phyloP scores from a whole-genome alignment of 2,329 filamentous ascomycete genomes.

The Apiospora koreana region DNA sequence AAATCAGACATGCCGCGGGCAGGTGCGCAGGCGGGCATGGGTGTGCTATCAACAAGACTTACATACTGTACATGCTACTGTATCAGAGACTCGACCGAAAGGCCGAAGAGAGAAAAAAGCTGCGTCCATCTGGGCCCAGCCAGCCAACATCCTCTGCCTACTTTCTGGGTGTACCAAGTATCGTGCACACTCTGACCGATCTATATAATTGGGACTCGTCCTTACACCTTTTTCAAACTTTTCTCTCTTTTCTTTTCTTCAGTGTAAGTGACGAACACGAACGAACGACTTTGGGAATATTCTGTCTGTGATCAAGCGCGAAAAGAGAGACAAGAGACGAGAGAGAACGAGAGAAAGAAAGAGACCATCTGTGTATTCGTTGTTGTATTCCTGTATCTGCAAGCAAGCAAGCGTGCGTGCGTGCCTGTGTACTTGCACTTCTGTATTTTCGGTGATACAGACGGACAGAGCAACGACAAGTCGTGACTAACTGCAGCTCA shows the following conservation, averaged over 20 bases:
- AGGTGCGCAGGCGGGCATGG: background rate
- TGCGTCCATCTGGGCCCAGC: background rate
- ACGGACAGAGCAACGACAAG: background rate
- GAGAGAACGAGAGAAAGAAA: no score
- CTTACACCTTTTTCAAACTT: background rate
- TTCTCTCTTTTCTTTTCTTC: slow-evolving; percentile 1
- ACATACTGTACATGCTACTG: background rate
- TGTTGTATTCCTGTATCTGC: background rate
- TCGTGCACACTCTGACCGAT: background rate
- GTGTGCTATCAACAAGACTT: background rate
- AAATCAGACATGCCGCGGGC: background rate
- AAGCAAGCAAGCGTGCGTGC: background rate
- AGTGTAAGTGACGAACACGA: background rate
- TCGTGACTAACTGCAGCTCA: background rate
- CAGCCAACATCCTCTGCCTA: background rate
- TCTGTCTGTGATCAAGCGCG: background rate
- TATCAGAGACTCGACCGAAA: background rate
- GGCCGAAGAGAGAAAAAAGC: background rate
- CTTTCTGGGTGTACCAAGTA: background rate
- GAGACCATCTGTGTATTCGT: background rate
- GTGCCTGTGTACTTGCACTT: no score
- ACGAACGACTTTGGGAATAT: background rate
- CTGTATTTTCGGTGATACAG: background rate
- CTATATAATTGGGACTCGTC: background rate
- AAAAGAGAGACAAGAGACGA: background rate